phyloP scores from a whole-genome alignment of 805 yeast genomes.

The Cyberlindnera saturnus region DNA sequence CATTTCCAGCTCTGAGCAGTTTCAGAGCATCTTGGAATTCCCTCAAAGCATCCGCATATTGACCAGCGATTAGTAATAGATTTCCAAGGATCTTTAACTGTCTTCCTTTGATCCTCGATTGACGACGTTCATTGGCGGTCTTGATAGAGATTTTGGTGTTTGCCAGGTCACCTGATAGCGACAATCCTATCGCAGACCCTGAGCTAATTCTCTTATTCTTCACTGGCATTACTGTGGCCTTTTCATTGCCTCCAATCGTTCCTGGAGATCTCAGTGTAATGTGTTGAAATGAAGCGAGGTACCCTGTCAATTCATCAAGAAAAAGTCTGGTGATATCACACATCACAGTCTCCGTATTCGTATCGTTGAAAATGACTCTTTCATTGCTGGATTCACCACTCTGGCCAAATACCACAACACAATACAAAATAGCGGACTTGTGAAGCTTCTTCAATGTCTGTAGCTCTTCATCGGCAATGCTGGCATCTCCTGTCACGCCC shows the following conservation, averaged over 20 bases:
- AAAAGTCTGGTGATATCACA: constrained; percentile 69
- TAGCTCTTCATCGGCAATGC: constrained; percentile 21
- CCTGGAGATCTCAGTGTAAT: constrained; percentile 83
- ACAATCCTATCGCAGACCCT: constrained; percentile 18
- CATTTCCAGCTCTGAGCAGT: constrained; percentile 55
- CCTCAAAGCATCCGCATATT: constrained; percentile 60
- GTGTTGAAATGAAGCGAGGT: constrained; percentile 69
- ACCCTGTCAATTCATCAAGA: constrained; percentile 55
- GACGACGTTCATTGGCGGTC: constrained; percentile 28
- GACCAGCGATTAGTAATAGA: constrained; percentile 75
- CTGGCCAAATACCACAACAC: constrained; percentile 43
- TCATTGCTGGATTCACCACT: background rate
- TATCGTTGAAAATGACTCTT: constrained; percentile 7
- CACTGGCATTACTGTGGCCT: constrained; percentile 28
- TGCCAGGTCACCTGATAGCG: constrained; percentile 24
- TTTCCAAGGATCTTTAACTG: constrained; percentile 71
- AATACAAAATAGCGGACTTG: constrained; percentile 51
- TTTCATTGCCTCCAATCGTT: constrained; percentile 46
- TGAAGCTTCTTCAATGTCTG: constrained; percentile 37
- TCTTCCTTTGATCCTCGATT: constrained; percentile 59
- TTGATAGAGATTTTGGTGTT: constrained; percentile 30
- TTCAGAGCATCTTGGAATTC: constrained; percentile 70
- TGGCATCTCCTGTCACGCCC: constrained; percentile 31
- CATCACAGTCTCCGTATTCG: constrained; percentile 51
- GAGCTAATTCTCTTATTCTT: constrained; percentile 36